A percentile compares a stretch with the other conserved stretches of the same genome.
These are phyloP conservation scores for Rhynchospora breviuscula DNA, from an alignment of 176 grass and related monocot species.

Conservation along the genomic window DNA sequence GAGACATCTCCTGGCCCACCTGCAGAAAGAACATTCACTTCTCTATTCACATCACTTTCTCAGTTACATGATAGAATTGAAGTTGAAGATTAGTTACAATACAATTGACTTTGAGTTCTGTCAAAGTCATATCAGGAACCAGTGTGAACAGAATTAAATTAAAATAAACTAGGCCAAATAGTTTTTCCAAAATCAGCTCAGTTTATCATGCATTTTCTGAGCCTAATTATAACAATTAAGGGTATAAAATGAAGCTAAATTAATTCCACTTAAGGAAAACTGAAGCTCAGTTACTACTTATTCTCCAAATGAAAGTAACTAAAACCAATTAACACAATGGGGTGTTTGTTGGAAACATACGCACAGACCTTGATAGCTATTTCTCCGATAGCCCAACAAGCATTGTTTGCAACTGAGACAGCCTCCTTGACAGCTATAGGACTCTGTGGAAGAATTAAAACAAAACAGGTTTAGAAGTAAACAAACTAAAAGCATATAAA, in stretches of 20 bases:
- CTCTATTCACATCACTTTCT: neutral
- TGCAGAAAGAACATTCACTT: conserved; percentile 33
- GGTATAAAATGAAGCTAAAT: neutral
- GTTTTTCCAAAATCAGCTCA: neutral
- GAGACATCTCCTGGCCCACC: conserved; percentile 78
- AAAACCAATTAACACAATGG: neutral
- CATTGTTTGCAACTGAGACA: conserved; percentile 92
- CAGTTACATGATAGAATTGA: neutral
- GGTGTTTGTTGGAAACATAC: conserved; percentile 3
- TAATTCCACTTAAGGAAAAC: neutral
- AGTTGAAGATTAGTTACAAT: neutral
- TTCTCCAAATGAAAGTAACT: neutral
- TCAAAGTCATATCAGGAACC: neutral
- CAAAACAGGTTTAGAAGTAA: neutral
- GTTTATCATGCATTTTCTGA: neutral
- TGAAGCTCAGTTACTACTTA: neutral
- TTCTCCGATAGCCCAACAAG: conserved; percentile 99
- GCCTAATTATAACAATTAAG: neutral
- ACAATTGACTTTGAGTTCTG: neutral
- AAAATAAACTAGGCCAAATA: neutral
- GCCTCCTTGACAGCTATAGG: conserved; percentile 71
- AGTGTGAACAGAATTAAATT: neutral
- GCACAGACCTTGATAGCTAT: conserved; percentile 76
- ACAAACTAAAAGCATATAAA: neutral
- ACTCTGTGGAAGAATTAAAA: conserved; percentile 39